These are phyloP conservation scores for Aspergillus affinis DNA, from an alignment of 495 filamentous ascomycete species.

Conservation along the genomic window DNA sequence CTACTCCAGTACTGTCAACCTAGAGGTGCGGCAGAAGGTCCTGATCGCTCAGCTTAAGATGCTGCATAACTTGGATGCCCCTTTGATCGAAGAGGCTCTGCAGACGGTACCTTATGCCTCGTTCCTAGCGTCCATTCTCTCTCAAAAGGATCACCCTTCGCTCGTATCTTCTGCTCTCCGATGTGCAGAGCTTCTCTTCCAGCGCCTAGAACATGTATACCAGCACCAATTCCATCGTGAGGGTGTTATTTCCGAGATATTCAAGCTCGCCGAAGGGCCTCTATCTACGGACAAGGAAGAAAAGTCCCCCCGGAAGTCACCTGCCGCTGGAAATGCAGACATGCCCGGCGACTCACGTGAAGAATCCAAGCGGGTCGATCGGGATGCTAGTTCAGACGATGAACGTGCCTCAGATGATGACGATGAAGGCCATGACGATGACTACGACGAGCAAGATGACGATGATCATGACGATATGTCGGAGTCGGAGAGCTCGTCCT, in stretches of 20 bases:
- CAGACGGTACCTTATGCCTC: slow-evolving; percentile 96
- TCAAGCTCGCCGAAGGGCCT: slow-evolving; percentile 64
- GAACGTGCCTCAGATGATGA: slow-evolving; percentile 55
- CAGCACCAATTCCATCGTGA: slow-evolving; percentile 97
- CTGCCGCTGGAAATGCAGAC: slow-evolving; percentile 19
- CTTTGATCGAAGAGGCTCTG: slow-evolving; percentile 81
- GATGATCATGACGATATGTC: slow-evolving; percentile 65
- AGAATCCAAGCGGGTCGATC: slow-evolving; percentile 9
- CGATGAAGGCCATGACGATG: slow-evolving; percentile 56
- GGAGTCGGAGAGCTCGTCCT: slow-evolving; percentile 64
- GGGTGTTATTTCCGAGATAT: slow-evolving; percentile 90
- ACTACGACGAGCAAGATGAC: slow-evolving; percentile 61
- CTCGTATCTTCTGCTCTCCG: slow-evolving; percentile 84
- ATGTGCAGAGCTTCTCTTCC: slow-evolving; percentile 82
- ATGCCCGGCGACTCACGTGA: slow-evolving; percentile 19
- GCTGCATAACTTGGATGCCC: slow-evolving; percentile 87
- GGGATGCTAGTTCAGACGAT: slow-evolving; percentile 41
- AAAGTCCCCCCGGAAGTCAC: slow-evolving; percentile 16
- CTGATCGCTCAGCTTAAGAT: slow-evolving; percentile 95
- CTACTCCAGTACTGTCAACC: slow-evolving; percentile 96
- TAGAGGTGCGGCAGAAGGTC: slow-evolving; percentile 97
- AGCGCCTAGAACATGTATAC: slow-evolving; percentile 81
- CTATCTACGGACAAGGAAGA: slow-evolving; percentile 38
- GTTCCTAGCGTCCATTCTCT: slow-evolving; percentile 91
- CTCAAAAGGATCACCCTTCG: slow-evolving; percentile 88